Conservation (phyloP, 2,329 filamentous ascomycete genomes). For the Davidsoniella neocaledoniae region DNA sequence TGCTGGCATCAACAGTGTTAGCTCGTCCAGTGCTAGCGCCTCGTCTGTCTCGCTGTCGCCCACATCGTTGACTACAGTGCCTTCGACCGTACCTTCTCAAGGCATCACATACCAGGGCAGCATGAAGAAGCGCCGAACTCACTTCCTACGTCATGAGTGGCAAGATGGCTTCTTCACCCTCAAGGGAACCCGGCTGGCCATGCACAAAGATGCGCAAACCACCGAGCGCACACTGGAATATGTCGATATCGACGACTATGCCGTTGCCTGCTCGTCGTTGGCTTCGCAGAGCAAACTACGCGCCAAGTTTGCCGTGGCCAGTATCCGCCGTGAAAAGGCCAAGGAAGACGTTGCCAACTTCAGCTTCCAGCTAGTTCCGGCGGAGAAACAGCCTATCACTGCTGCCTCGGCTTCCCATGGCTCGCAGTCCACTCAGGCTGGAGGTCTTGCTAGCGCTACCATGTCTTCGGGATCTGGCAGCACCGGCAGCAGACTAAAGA, state of each 20-base stretch:
- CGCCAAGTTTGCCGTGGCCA: constrained; percentile 71
- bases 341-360: constrained; percentile 50
- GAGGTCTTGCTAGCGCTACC: constrained; percentile 6
- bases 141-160: constrained; percentile 84
- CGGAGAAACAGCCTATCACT: constrained; percentile 35
- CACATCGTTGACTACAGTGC: constrained; percentile 38
- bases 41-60: constrained; percentile 21
- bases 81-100: constrained; percentile 21
- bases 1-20: neutral
- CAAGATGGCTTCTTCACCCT: constrained; percentile 82
- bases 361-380: constrained; percentile 71
- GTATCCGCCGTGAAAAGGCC: constrained; percentile 39
- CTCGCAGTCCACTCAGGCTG: neutral
- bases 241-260: constrained; percentile 78
- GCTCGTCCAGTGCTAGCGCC: neutral
- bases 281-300: constrained; percentile 65
- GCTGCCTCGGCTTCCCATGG: constrained; percentile 7
- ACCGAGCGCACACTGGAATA: constrained; percentile 50
- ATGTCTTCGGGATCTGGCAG: constrained; percentile 6
- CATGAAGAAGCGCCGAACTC: constrained; percentile 88
- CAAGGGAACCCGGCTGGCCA: constrained; percentile 54
- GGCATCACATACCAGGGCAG: constrained; percentile 61
- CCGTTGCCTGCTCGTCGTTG: constrained; percentile 65
- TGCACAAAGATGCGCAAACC: constrained; percentile 48
- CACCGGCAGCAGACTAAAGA: constrained; percentile 6